Percentiles rank a stretch among this genome's conserved stretches.
Evolutionary conservation across 768 basidiomycete species (phyloP).

Genomic region (Mycena rebaudengoi): DNA sequence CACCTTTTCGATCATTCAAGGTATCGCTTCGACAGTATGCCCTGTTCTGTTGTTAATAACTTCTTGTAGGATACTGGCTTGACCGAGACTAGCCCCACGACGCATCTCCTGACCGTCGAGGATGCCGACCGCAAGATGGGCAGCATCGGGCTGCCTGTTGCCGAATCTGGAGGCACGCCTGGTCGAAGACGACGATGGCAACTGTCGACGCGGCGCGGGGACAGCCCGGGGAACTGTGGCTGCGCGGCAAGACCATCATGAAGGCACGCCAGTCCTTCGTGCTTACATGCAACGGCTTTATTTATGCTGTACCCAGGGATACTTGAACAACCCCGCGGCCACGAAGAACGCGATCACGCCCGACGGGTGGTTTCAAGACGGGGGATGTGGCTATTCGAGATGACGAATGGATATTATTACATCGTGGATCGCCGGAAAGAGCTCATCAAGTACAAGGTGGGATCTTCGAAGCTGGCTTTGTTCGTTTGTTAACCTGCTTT

Average conservation of each 20-base stretch:
- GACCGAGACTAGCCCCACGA: slow-evolving; percentile 84
- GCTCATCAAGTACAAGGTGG: slow-evolving; percentile 78
- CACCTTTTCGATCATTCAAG: slow-evolving; percentile 57
- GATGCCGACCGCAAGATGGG: slow-evolving; percentile 62
- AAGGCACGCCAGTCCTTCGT: no score
- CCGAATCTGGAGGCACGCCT: slow-evolving; percentile 82
- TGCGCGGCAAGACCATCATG: slow-evolving; percentile 82
- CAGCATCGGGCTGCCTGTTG: slow-evolving; percentile 71
- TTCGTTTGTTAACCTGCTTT: neutral
- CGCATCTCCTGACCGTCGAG: slow-evolving; percentile 59
- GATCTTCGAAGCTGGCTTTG: neutral
- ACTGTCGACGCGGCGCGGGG: slow-evolving; percentile 59
- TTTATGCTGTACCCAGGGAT: no score
- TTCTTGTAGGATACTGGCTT: slow-evolving; percentile 76
- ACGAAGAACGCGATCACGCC: slow-evolving; percentile 73
- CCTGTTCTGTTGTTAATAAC: neutral
- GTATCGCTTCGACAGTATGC: slow-evolving; percentile 36
- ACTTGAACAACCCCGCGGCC: slow-evolving; percentile 75
- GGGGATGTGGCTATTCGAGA: slow-evolving; percentile 82
- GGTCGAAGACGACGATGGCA: slow-evolving; percentile 63
- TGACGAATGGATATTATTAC: slow-evolving; percentile 72
- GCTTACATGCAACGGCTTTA: no score
- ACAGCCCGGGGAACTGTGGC: slow-evolving; percentile 82
- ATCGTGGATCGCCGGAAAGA: slow-evolving; percentile 82
- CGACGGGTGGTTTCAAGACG: slow-evolving; percentile 89